Conservation (phyloP, 23 red algal species). For the Chondrus crispus region DNA sequence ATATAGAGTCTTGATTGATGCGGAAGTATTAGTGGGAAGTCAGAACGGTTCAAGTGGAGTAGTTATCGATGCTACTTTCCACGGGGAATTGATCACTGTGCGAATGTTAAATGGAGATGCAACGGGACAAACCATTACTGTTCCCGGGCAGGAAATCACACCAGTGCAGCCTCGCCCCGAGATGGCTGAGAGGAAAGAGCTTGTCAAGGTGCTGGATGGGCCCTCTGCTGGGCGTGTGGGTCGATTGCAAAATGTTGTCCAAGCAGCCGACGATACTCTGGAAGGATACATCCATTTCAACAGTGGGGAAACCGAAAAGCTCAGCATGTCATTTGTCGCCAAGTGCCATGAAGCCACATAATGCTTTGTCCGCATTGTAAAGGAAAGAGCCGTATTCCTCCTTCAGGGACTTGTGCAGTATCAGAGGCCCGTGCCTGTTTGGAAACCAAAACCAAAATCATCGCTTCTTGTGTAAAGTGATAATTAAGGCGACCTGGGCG, state of each 20-base stretch:
- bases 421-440: too few species aligned
- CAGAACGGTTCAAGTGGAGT: conserved; percentile 6
- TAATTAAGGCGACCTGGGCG: too few species aligned
- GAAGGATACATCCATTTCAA: conserved; percentile 42
- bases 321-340: conserved; percentile 44
- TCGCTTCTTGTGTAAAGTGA: too few species aligned
- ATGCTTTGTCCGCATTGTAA: too few species aligned
- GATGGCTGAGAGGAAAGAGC: conserved; percentile 10
- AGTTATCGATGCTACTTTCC: conserved; percentile 27
- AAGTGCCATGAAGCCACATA: conserved; percentile 54
- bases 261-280: conserved; percentile 11
- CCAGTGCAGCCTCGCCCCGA: conserved; percentile 61
- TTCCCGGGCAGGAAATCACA: conserved; percentile 19
- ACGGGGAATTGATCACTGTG: conserved; percentile 35
- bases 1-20: conserved; percentile 56
- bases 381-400: too few species aligned
- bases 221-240: conserved; percentile 24
- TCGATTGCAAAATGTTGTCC: neutral
- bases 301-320: conserved; percentile 4
- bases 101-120: conserved; percentile 39
- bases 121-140: conserved; percentile 4
- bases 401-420: too few species aligned
- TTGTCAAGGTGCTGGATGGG: conserved; percentile 66
- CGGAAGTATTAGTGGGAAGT: conserved; percentile 30
- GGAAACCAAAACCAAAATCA: too few species aligned